Percentiles rank a stretch among this genome's conserved stretches.
Evolutionary conservation across 495 filamentous ascomycete genomes (phyloP).

Genomic region (Cercophora newfieldiana): DNA sequence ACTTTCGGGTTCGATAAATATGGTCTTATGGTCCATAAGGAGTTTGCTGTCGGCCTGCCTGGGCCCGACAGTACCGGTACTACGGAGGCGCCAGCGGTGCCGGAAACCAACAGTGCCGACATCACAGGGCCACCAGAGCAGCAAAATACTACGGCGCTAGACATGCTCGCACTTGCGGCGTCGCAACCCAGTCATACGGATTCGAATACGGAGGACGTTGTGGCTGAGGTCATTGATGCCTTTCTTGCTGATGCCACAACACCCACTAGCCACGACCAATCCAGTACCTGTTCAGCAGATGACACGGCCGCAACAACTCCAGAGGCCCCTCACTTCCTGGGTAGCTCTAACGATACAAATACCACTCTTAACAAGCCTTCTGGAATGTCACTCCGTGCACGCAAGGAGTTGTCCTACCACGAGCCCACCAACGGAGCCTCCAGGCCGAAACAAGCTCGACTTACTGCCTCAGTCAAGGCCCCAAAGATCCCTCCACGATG

Average conservation of each 20-base stretch:
- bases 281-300: conserved; percentile 10
- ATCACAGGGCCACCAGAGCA: no score
- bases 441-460: conserved; percentile 12
- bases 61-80: conserved; percentile 5
- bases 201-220: no score
- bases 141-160: no score
- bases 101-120: no score
- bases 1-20: conserved; percentile 6
- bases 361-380: conserved; percentile 6
- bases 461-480: conserved; percentile 5
- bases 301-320: conserved; percentile 12
- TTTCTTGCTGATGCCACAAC: no score
- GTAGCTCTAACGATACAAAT: conserved; percentile 7
- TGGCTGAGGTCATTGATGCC: no score
- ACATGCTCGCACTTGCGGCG: no score
- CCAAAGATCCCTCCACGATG: conserved; percentile 10
- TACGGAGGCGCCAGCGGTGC: not conserved
- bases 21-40: conserved; percentile 13
- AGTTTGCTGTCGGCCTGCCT: conserved; percentile 8
- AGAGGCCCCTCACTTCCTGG: conserved; percentile 2
- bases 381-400: conserved; percentile 14
- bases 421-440: conserved; percentile 6
- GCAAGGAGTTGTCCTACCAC: conserved; percentile 8
- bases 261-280: no score
- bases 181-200: no score